Conservation (phyloP, 345 rosid species). For the Clarkia xantiana region DNA sequence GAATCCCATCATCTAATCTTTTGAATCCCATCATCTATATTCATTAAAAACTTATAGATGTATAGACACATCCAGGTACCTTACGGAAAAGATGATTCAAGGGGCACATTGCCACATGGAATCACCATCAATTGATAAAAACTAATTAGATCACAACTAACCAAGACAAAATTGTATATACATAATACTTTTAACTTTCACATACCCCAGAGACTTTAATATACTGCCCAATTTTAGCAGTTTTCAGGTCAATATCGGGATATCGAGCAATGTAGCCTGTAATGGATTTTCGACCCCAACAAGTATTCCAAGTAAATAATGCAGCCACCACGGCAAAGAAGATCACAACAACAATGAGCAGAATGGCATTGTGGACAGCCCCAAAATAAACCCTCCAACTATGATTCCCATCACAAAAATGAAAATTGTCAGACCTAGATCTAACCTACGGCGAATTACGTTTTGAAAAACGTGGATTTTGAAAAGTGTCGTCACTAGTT, state of each 20-base stretch:
- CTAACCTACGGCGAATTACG: no score
- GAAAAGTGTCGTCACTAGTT: no score
- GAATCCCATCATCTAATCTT: no score
- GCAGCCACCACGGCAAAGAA: conserved; percentile 51
- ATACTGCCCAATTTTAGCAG: conserved; percentile 87
- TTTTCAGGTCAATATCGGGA: conserved; percentile 91
- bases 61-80: conserved; percentile 93
- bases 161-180: background rate
- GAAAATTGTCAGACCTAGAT: no score
- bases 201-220: conserved; percentile 99
- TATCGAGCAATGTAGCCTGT: conserved; percentile 53
- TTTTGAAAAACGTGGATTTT: no score
- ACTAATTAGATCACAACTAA: background rate
- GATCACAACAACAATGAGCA: conserved; percentile 57
- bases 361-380: conserved; percentile 80
- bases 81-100: conserved; percentile 92
- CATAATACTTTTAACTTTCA: background rate
- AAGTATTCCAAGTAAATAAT: conserved; percentile 74
- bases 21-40: conserved; percentile 97
- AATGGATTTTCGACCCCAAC: conserved; percentile 67
- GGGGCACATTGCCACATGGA: conserved; percentile 95
- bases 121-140: conserved; percentile 40
- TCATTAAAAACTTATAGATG: conserved; percentile 85
- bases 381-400: conserved; percentile 75
- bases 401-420: conserved; percentile 75